Percentiles rank a stretch among this genome's conserved stretches.
Conservation (phyloP, 1,284 basidiomycete genomes). For the Cryptococcus floricola region DNA sequence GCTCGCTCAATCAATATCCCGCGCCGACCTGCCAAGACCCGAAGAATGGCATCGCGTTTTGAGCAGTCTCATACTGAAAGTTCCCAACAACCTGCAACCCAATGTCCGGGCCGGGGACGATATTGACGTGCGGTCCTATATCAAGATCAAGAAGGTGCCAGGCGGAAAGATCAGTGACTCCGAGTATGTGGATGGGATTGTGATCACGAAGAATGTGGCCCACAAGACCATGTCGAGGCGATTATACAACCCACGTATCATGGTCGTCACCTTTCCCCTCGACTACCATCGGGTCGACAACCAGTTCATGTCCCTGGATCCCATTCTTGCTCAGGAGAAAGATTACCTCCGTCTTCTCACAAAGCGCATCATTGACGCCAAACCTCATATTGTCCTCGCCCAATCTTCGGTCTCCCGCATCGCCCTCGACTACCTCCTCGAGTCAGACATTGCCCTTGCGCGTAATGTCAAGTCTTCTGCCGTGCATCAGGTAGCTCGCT, state of each 20-base stretch:
- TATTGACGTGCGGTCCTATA: constrained; percentile 90
- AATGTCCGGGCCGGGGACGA: constrained; percentile 60
- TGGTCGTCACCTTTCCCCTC: constrained; percentile 92
- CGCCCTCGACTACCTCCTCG: constrained; percentile 83
- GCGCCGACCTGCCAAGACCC: constrained; percentile 67
- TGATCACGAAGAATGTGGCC: constrained; percentile 96
- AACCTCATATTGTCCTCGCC: constrained; percentile 89
- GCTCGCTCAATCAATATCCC: constrained; percentile 68
- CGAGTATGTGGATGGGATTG: constrained; percentile 94
- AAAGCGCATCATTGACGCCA: constrained; percentile 78
- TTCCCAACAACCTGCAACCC: constrained; percentile 45
- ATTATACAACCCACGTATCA: constrained; percentile 69
- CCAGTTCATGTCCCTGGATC: constrained; percentile 89
- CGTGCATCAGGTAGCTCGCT: constrained; percentile 80
- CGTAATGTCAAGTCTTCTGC: constrained; percentile 84
- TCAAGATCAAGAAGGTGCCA: constrained; percentile 98
- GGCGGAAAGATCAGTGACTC: constrained; percentile 88
- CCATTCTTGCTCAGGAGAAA: constrained; percentile 88
- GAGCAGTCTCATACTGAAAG: constrained; percentile 57
- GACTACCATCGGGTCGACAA: constrained; percentile 93
- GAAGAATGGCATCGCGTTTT: constrained; percentile 82
- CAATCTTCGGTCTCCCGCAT: constrained; percentile 88
- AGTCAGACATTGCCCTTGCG: constrained; percentile 85
- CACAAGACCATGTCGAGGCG: constrained; percentile 67
- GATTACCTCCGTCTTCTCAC: constrained; percentile 90